Percentiles rank a stretch among this genome's conserved stretches.
phyloP scores from a whole-genome alignment of 1,284 basidiomycete species.

The Pseudozyma tsukubaensis region DNA sequence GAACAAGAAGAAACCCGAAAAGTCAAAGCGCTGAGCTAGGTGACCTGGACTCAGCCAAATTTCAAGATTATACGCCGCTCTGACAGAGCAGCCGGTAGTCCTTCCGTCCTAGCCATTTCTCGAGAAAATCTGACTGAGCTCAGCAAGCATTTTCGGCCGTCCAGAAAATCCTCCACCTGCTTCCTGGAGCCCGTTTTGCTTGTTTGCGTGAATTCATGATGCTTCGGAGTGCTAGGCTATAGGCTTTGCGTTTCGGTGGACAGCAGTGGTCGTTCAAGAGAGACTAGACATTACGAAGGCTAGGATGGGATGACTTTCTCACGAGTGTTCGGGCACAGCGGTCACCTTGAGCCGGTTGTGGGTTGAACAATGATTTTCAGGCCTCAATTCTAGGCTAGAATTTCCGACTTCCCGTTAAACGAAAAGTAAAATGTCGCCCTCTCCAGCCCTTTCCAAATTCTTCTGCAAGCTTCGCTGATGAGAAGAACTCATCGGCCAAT shows the following conservation, averaged over 20 bases:
- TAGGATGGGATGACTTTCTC: not conserved
- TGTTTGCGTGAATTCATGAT: not conserved
- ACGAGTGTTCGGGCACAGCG: constrained; percentile 15
- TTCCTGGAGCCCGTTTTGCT: not conserved
- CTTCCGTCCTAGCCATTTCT: constrained; percentile 1
- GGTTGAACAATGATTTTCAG: not conserved
- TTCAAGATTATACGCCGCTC: not conserved
- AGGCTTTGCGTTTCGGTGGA: not conserved
- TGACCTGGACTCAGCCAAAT: not conserved
- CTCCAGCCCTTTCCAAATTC: constrained; percentile 12
- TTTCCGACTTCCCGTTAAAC: constrained; percentile 2
- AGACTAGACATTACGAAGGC: not conserved
- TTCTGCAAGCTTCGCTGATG: constrained; percentile 29
- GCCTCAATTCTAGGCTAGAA: not conserved
- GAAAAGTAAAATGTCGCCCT: not conserved
- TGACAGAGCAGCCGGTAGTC: too few relatives aligned
- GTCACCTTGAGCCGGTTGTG: constrained; percentile 11
- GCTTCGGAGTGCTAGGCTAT: not conserved
- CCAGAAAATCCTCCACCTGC: constrained; percentile 1
- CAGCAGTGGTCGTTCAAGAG: not conserved
- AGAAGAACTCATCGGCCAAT: too few relatives aligned
- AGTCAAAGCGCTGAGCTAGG: not conserved
- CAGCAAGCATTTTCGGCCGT: constrained; percentile 13
- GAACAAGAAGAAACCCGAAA: constrained; percentile 1
- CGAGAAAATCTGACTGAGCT: constrained; percentile 25